Conservation (phyloP, 208 protist species). For the Lotmaria passim region DNA sequence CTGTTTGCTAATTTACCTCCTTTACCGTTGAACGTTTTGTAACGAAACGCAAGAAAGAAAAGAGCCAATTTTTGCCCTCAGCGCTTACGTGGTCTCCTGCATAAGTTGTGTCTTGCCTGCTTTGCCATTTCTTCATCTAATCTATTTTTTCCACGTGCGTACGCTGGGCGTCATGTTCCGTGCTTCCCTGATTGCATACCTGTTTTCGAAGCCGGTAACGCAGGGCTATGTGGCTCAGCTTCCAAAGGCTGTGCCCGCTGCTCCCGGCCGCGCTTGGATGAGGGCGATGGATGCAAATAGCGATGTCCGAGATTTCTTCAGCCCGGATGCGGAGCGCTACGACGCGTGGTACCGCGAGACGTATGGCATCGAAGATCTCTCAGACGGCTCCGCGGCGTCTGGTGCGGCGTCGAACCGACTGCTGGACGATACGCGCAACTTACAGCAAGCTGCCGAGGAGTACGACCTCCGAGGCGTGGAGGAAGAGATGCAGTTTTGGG, state of each 20-base stretch:
- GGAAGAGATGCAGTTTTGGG: slow-evolving; percentile 67
- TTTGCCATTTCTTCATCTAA: background rate
- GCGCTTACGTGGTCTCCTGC: too few species aligned
- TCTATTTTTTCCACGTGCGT: background rate
- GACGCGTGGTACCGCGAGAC: slow-evolving; percentile 81
- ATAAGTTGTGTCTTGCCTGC: too few species aligned
- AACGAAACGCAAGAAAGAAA: too few species aligned
- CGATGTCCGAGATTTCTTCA: slow-evolving; percentile 68
- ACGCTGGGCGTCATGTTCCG: slow-evolving; percentile 30
- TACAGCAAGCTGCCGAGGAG: slow-evolving; percentile 37
- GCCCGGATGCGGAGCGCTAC: slow-evolving; percentile 63
- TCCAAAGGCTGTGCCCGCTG: slow-evolving; percentile 36
- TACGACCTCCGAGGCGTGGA: slow-evolving; percentile 58
- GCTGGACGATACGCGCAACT: slow-evolving; percentile 59
- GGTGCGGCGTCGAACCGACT: slow-evolving; percentile 62
- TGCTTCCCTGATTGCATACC: slow-evolving; percentile 25
- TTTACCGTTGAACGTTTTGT: too few species aligned
- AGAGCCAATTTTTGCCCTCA: too few species aligned
- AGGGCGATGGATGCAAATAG: slow-evolving; percentile 62
- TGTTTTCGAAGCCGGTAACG: slow-evolving; percentile 82
- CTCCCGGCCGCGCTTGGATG: slow-evolving; percentile 50
- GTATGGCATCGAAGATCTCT: slow-evolving; percentile 70
- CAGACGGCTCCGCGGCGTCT: slow-evolving; percentile 67
- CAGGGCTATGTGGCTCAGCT: slow-evolving; percentile 78
- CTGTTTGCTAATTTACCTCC: too few species aligned